phyloP scores from a whole-genome alignment of 2,329 filamentous ascomycete species.

The Cladosporium colombiae region DNA sequence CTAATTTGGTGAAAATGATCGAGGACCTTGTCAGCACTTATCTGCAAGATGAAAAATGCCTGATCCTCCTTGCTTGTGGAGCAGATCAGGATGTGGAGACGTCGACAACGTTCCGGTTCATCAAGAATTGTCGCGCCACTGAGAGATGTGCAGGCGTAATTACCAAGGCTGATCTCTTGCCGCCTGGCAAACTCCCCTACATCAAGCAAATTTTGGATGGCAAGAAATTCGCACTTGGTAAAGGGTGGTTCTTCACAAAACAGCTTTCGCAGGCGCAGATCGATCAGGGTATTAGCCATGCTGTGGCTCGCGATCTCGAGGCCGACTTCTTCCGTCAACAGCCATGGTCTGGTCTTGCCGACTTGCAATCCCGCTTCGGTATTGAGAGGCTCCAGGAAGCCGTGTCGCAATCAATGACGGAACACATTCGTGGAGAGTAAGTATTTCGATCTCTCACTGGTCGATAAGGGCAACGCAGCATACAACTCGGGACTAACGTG shows the following conservation, averaged over 20 bases:
- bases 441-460: neutral
- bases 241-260: slow-evolving; percentile 79
- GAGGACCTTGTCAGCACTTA: slow-evolving; percentile 70
- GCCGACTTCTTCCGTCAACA: slow-evolving; percentile 49
- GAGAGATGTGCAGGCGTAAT: slow-evolving; percentile 59
- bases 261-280: slow-evolving; percentile 59
- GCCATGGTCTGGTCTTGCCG: slow-evolving; percentile 51
- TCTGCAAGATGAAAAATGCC: slow-evolving; percentile 66
- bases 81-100: slow-evolving; percentile 79
- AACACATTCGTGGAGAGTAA: slow-evolving; percentile 44
- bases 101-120: slow-evolving; percentile 68
- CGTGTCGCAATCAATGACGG: slow-evolving; percentile 52
- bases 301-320: slow-evolving; percentile 52
- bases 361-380: slow-evolving; percentile 52
- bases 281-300: slow-evolving; percentile 45
- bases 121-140: slow-evolving; percentile 46
- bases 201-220: slow-evolving; percentile 51
- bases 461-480: neutral
- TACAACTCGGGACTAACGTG: neutral
- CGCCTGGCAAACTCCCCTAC: slow-evolving; percentile 38
- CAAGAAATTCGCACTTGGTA: slow-evolving; percentile 61
- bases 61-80: slow-evolving; percentile 74
- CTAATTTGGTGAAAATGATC: slow-evolving; percentile 71
- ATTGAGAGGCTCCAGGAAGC: slow-evolving; percentile 51
- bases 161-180: slow-evolving; percentile 78